Evolutionary conservation across 805 yeast species (phyloP), one percentile per base, ranked within the genome.

Genomic region (Pichia kluyveri): DNA sequence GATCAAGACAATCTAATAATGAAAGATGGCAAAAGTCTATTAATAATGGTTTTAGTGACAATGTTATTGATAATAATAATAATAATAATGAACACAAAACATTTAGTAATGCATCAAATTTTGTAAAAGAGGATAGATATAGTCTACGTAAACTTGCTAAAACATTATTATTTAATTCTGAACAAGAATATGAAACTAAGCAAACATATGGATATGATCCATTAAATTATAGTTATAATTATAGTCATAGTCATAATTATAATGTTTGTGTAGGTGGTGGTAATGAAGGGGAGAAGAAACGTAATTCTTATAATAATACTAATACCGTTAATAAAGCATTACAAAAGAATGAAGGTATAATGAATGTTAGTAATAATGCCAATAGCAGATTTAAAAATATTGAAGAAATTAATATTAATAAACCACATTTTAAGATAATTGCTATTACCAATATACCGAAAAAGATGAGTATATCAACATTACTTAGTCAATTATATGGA

Each of bases 401-500:
- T 37, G 19, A 8, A 17, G 39, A 17, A 18, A 34, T 15, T 28
- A 38, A 9, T n/a, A 38, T 38, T 11, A 32, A n/a, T 4, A 45
- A 42, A n/a, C 38, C 17, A 30, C 49, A 47, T 30, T 53, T 55
- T 3, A 54, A 59, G 28, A 57, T 54, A 27, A 54, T 59, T 28
- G 52, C 53, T 19, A 48, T 61, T 10, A 51, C 60, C 7, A 53
- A 53, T 41, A 56, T 64, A 11, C 60, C 56, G 9, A 49, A 56
- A 0, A 56, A 60, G 30, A 69, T 76, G 9, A 79, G 83, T 9
- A 53, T 80, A 9, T 68, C 68, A 23, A 68, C 77, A 38, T 63
- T 83, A 10, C 54, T 85, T 18, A 58, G 77, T 1, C 83, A 78
- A 46, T 66, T 83, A 0, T 68, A 71, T 54, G 90, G 93, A 2